These are phyloP conservation scores for Rugosomyces carneus DNA, from an alignment of 1,284 basidiomycete genomes.

Conservation along the genomic window DNA sequence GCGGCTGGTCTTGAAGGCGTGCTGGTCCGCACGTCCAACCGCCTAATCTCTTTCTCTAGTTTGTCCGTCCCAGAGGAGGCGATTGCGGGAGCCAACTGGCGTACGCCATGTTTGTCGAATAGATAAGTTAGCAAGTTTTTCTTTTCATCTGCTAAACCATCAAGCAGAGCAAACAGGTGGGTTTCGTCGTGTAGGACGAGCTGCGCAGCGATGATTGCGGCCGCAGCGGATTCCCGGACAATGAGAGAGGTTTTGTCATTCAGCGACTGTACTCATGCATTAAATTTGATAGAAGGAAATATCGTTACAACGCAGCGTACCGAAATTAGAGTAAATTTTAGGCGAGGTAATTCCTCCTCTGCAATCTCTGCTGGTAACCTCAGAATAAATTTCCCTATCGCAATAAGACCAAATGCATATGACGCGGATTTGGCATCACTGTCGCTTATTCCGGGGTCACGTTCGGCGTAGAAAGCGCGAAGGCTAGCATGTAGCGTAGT, in stretches of 20 bases:
- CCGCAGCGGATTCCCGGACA: conserved; percentile 75
- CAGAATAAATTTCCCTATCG: conserved; percentile 74
- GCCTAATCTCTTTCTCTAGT: conserved; percentile 68
- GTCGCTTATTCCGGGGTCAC: conserved; percentile 34
- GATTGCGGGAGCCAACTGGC: conserved; percentile 33
- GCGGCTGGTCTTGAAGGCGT: conserved; percentile 41
- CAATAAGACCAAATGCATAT: conserved; percentile 76
- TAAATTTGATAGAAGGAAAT: neutral
- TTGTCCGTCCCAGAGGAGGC: conserved; percentile 50
- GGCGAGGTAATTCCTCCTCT: conserved; percentile 76
- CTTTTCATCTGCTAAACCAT: conserved; percentile 76
- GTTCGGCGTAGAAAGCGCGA: conserved; percentile 52
- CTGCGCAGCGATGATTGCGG: conserved; percentile 75
- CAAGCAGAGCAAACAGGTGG: conserved; percentile 70
- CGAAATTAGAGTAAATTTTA: conserved; percentile 61
- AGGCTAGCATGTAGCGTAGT: conserved; percentile 72
- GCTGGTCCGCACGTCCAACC: conserved; percentile 68
- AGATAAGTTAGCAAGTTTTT: conserved; percentile 81
- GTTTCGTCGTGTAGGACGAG: conserved; percentile 74
- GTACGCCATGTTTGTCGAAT: conserved; percentile 75
- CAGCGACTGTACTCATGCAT: conserved; percentile 43
- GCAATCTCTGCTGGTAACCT: conserved; percentile 74
- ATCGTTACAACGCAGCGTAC: conserved; percentile 44
- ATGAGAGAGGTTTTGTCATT: conserved; percentile 67
- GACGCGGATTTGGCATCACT: conserved; percentile 53